Evolutionary conservation across 169 alveolate species (phyloP), one percentile per base, ranked within the genome.

Genomic region (Plasmodium knowlesi): DNA sequence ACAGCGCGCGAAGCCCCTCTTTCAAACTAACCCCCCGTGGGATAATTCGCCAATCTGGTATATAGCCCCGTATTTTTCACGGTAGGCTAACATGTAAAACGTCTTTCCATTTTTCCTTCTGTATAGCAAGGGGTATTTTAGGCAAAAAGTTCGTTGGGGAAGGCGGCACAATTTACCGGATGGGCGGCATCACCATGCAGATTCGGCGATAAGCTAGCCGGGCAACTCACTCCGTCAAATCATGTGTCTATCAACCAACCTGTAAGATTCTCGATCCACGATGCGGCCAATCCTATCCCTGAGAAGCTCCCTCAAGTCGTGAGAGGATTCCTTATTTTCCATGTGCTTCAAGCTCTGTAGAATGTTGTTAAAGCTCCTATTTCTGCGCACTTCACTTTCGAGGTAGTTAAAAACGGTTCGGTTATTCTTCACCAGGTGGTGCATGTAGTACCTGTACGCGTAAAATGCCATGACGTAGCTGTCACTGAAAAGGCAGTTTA

Each of bases 401-500:
- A 89, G 72, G 30, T 89, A 79, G 2, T 25, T 79, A 61, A 89
- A 89, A 28, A 89, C 82, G 25, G 39, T 79, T 79, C 86, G 81
- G 72, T 89, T 89, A 34, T 57, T 89, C 72, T 89, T 89, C 43
- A 89, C 82, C n/a, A 78, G 82, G 61, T 89, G 90, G 67, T 89
- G 89, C 90, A 89, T 89, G 82, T 89, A 89, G 41, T 89, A 73
- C 46, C 94, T 71, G 82, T 89, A 80, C 19, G 94, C 79, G 6
- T 89, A 89, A 79, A 89, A 79, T 10, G 94, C 71, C 71, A 89
- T 73, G 72, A 89, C 89, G 82, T 89, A 89, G n/a, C 76, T 54
- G 30, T 89, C 94, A 25, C 94, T 89, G 82, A 89, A 89, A 79
- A 89, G 82, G 39, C 72, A 89, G 34, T 89, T 89, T 39, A 89